Conservation (phyloP, 208 protist genomes). For the Crithidia acanthocephali region DNA sequence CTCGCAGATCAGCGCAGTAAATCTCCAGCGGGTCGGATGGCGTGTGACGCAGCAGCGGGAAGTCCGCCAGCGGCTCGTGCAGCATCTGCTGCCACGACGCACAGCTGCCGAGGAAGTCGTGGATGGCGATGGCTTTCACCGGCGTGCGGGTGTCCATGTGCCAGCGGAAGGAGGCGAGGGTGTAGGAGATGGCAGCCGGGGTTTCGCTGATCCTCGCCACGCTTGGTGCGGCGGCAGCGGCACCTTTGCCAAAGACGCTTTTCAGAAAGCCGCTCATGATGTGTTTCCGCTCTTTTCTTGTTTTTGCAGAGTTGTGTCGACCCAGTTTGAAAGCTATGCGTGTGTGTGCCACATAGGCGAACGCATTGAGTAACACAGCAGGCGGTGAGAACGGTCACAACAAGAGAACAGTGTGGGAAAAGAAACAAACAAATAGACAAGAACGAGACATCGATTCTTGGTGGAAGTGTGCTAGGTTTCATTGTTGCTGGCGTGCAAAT, state of each 20-base stretch:
- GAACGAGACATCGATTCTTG: too few relatives aligned
- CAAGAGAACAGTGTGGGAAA: too few relatives aligned
- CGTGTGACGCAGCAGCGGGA: conserved; percentile 50
- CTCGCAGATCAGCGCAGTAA: conserved; percentile 79
- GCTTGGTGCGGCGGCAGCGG: conserved; percentile 1
- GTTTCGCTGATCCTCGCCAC: conserved; percentile 26
- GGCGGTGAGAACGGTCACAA: too few relatives aligned
- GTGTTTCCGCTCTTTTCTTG: background rate
- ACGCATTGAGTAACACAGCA: too few relatives aligned
- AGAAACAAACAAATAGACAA: too few relatives aligned
- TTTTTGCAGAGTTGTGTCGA: background rate
- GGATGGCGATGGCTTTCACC: conserved; percentile 68
- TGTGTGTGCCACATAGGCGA: background rate
- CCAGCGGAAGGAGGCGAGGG: conserved; percentile 76
- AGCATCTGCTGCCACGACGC: conserved; percentile 66
- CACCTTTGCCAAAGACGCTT: conserved; percentile 27
- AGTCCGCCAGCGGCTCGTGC: conserved; percentile 43
- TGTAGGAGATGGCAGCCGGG: conserved; percentile 48
- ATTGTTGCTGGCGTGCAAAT: too few relatives aligned
- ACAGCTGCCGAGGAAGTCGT: conserved; percentile 76
- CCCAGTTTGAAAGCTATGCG: background rate
- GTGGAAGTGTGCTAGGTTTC: too few relatives aligned
- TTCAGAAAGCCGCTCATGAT: conserved; percentile 39
- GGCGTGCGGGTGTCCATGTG: conserved; percentile 77
- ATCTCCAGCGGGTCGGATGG: conserved; percentile 74